A percentile compares a stretch with the other conserved stretches of the same genome.
Evolutionary conservation across 2,329 filamentous ascomycete genomes (phyloP).

Genomic region (Diplodia mutila): DNA sequence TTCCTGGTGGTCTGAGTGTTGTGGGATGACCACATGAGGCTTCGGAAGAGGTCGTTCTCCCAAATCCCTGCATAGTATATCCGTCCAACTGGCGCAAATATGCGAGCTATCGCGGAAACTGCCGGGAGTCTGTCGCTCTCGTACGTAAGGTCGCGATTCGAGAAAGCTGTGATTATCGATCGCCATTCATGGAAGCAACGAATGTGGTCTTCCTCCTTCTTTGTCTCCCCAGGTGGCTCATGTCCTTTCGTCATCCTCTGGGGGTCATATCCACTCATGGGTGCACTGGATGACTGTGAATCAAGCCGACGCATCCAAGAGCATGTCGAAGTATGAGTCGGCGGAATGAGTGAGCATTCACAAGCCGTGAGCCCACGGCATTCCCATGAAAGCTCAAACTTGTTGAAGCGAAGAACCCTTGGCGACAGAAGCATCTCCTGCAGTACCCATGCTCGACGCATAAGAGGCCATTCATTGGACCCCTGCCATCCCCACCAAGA

Average conservation of each 20-base stretch:
- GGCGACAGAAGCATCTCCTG: neutral
- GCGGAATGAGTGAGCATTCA: neutral
- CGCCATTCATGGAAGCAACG: neutral
- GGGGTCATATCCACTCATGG: too few relatives aligned
- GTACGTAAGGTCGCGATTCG: neutral
- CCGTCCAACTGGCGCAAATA: neutral
- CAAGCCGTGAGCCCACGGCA: neutral
- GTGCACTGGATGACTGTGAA: too few relatives aligned
- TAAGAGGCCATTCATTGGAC: too few relatives aligned
- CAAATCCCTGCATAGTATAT: neutral
- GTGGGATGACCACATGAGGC: neutral
- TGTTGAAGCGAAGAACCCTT: neutral
- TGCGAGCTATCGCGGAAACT: neutral
- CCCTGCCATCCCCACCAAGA: neutral
- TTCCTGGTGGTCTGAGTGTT: too few relatives aligned
- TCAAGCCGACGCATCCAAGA: neutral
- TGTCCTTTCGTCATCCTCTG: too few relatives aligned
- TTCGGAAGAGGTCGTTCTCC: neutral
- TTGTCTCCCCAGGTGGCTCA: too few relatives aligned
- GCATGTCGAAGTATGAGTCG: neutral
- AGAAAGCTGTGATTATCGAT: neutral
- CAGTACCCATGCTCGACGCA: neutral
- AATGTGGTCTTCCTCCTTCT: neutral
- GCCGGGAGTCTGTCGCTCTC: neutral
- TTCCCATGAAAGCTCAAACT: neutral